Percentiles rank a stretch among this genome's conserved stretches.
Conservation (phyloP, 2,329 filamentous ascomycete species). For the Xylariaceae sp. region DNA sequence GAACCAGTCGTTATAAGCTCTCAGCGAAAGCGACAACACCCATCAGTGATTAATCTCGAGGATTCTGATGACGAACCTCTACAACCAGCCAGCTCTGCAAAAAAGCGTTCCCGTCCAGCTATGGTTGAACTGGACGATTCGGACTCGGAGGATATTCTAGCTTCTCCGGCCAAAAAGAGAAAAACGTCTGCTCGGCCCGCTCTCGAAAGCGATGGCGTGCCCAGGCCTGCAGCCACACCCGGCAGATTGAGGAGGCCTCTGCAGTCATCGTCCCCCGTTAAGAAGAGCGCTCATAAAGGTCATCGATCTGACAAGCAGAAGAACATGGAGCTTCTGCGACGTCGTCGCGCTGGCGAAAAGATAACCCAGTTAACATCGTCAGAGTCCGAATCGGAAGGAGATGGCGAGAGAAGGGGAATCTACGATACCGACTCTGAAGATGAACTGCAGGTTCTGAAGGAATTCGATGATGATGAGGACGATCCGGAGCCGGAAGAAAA, state of each 20-base stretch:
- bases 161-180: slow-evolving; percentile 24
- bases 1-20: slow-evolving; percentile 7
- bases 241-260: slow-evolving; percentile 7
- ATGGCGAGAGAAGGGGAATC: slow-evolving; percentile 36
- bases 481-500: slow-evolving; percentile 10
- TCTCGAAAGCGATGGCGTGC: slow-evolving; percentile 3
- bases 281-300: slow-evolving; percentile 7
- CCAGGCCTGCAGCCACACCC: slow-evolving; percentile 3
- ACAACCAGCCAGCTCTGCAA: slow-evolving; percentile 6
- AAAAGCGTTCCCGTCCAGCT: slow-evolving; percentile 6
- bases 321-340: slow-evolving; percentile 12
- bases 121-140: slow-evolving; percentile 17
- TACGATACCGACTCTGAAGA: slow-evolving; percentile 27
- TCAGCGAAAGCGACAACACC: slow-evolving; percentile 11
- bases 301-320: slow-evolving; percentile 14
- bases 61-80: slow-evolving; percentile 16
- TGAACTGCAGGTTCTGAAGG: slow-evolving; percentile 21
- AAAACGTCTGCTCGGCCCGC: slow-evolving; percentile 11
- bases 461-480: slow-evolving; percentile 28
- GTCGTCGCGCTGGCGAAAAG: slow-evolving; percentile 14
- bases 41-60: slow-evolving; percentile 7
- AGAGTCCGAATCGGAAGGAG: slow-evolving; percentile 36
- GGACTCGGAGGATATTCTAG: slow-evolving; percentile 11
- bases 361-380: slow-evolving; percentile 9
- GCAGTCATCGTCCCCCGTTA: slow-evolving; percentile 8